Evolutionary conservation across 1,139 yeast genomes (phyloP), one percentile per base, ranked within the genome.

Genomic region (Taphrina sp.): DNA sequence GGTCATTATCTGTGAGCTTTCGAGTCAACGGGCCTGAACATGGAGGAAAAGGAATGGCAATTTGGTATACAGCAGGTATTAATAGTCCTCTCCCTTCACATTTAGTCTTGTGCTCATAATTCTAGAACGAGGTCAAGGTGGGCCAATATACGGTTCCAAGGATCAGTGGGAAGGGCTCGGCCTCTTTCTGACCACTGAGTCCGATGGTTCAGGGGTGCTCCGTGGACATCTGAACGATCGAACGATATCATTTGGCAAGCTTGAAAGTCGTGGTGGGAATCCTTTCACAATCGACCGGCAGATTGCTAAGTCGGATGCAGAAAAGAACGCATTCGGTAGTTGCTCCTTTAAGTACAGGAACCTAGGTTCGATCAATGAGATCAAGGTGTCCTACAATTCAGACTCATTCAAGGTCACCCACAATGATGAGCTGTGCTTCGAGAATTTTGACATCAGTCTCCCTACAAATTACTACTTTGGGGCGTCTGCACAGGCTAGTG

Each of bases 131-230:
- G 60, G 60, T 7, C 20, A 59, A 24, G 56, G 45, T 1, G 75
- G 75, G 2, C 67, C 69, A 1, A 66, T 70, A 7, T 68, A 68
- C 59, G 75, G 75, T 7, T 64, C 69, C 2, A 53, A 62, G 22
- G 74, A 71, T 47, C 49, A 59, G 14, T 72, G 74, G 74, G 74
- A 72, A 58, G 75, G 75, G 2, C 63, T 72, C 43, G 73, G 69
- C 3, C 53, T 72, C 17, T 62, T 70, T 52, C 58, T 72, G 37
- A 74, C 71, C 60, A 58, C 67, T 46, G 61, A 63, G 55, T 26
- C 46, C 19, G 64, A 63, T 58, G 59, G 59, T 5, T 38, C 45
- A n/a, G 56, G 72, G 16, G 63, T 70, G 10, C 60, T 71, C 22
- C 64, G 73, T 16, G 75, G 71, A 10, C 73, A 71, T 59, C 61